Evolutionary conservation across 257 asterid genomes (phyloP).

Genomic region (Plantago elongata): DNA sequence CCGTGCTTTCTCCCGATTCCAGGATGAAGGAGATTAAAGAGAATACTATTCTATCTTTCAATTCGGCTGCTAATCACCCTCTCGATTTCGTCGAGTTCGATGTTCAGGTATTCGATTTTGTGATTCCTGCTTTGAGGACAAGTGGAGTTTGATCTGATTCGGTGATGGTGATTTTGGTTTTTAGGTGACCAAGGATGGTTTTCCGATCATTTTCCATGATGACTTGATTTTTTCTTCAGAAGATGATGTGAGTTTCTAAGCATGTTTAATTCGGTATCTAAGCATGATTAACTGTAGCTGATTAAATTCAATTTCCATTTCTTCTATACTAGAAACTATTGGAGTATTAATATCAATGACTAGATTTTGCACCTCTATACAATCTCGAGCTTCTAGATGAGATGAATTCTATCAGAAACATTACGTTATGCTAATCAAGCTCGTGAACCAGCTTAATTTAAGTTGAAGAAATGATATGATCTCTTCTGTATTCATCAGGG

Average conservation of each 20-base stretch:
- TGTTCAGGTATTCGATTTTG: conserved; percentile 65
- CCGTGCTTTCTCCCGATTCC: conserved; percentile 74
- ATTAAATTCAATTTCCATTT: too few relatives aligned
- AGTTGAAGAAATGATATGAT: background rate
- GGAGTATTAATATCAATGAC: too few relatives aligned
- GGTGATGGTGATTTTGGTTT: conserved; percentile 21
- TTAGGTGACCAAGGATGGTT: conserved; percentile 89
- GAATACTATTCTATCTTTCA: conserved; percentile 78
- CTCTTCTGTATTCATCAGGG: conserved; percentile 37
- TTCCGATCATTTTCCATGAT: conserved; percentile 93
- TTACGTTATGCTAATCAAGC: too few relatives aligned
- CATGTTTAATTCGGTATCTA: too few relatives aligned
- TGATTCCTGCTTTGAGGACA: background rate
- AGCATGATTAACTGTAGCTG: too few relatives aligned
- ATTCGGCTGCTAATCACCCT: conserved; percentile 61
- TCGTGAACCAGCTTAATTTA: too few relatives aligned
- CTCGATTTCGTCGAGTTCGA: conserved; percentile 89
- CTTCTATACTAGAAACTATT: too few relatives aligned
- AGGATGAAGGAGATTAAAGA: conserved; percentile 78
- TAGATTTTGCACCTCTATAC: too few relatives aligned
- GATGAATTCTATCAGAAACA: too few relatives aligned
- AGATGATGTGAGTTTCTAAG: conserved; percentile 52
- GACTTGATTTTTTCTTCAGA: conserved; percentile 70
- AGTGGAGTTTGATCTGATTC: too few relatives aligned
- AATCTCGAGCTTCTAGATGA: too few relatives aligned